Evolutionary conservation across 208 protist species (phyloP).

Genomic region (Vickermania spadyakhi): DNA sequence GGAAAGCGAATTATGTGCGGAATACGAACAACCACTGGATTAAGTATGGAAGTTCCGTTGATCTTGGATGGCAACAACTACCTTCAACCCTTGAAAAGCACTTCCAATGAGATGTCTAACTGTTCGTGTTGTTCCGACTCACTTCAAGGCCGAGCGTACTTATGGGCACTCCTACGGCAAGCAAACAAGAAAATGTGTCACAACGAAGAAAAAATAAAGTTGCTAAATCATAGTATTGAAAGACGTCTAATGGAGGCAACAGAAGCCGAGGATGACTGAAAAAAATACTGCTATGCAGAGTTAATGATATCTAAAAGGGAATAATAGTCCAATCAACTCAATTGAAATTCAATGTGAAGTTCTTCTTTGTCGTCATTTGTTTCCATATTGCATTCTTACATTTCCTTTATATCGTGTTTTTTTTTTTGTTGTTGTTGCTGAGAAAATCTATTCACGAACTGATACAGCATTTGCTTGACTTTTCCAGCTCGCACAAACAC

Average conservation of each 20-base stretch:
- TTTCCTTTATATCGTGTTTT: not conserved
- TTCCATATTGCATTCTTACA: not conserved
- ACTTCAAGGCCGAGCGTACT: constrained; percentile 55
- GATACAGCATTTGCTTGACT: too few species aligned
- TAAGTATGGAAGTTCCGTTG: constrained; percentile 69
- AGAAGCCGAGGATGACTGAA: too few species aligned
- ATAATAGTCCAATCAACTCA: not conserved
- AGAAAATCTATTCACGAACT: too few species aligned
- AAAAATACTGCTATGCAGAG: not conserved
- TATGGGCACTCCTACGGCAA: constrained; percentile 52
- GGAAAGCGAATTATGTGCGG: constrained; percentile 71
- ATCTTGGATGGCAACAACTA: constrained; percentile 64
- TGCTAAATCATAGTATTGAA: constrained; percentile 32
- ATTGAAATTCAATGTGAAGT: not conserved
- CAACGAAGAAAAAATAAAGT: constrained; percentile 43
- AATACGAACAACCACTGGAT: constrained; percentile 54
- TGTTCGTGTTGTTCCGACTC: too few species aligned
- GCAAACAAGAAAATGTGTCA: constrained; percentile 75
- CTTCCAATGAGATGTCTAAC: too few species aligned
- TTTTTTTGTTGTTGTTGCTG: constrained; percentile 7
- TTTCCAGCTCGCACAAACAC: too few species aligned
- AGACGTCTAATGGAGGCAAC: constrained; percentile 10
- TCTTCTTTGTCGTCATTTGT: constrained; percentile 2
- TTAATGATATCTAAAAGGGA: not conserved
- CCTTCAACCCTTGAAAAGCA: constrained; percentile 12